Percentiles rank a stretch among this genome's conserved stretches.
Conservation (phyloP, 108 stramenopile genomes). For the Schizochytrium sp. region DNA sequence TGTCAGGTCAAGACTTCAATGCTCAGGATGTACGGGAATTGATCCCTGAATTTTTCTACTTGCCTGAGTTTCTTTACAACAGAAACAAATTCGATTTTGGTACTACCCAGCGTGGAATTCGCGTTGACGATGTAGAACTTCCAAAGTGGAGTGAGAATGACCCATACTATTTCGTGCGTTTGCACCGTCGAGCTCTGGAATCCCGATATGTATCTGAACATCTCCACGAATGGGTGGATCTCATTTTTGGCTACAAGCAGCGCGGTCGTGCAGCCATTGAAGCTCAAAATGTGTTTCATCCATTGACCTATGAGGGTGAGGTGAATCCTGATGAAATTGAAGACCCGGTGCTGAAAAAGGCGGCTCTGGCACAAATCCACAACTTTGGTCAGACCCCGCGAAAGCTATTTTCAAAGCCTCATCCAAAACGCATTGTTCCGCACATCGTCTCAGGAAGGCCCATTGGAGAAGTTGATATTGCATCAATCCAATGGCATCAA, state of each 20-base stretch:
- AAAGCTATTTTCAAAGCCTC: slow-evolving; percentile 67
- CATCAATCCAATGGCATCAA: slow-evolving; percentile 15
- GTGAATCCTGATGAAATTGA: slow-evolving; percentile 68
- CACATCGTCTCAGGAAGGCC: neutral
- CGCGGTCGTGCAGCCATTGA: slow-evolving; percentile 62
- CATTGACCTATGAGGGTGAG: slow-evolving; percentile 68
- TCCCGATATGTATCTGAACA: slow-evolving; percentile 59
- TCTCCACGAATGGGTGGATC: slow-evolving; percentile 73
- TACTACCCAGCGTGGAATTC: slow-evolving; percentile 82
- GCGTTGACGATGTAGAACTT: slow-evolving; percentile 87
- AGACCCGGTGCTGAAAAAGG: slow-evolving; percentile 71
- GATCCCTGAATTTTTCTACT: slow-evolving; percentile 96
- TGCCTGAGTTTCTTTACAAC: slow-evolving; percentile 89
- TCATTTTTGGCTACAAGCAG: slow-evolving; percentile 72
- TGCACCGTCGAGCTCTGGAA: slow-evolving; percentile 67
- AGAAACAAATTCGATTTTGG: slow-evolving; percentile 90
- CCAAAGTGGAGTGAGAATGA: slow-evolving; percentile 93
- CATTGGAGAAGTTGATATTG: neutral
- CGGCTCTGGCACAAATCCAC: slow-evolving; percentile 78
- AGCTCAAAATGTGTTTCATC: slow-evolving; percentile 68
- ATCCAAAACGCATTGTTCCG: slow-evolving; percentile 67
- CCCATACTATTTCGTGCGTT: slow-evolving; percentile 72
- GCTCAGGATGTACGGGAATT: slow-evolving; percentile 80
- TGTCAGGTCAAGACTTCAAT: slow-evolving; percentile 79
- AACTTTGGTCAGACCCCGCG: slow-evolving; percentile 68